phyloP scores from a whole-genome alignment of 371 early-diverging fungal species.

The Mortierella polycephala region DNA sequence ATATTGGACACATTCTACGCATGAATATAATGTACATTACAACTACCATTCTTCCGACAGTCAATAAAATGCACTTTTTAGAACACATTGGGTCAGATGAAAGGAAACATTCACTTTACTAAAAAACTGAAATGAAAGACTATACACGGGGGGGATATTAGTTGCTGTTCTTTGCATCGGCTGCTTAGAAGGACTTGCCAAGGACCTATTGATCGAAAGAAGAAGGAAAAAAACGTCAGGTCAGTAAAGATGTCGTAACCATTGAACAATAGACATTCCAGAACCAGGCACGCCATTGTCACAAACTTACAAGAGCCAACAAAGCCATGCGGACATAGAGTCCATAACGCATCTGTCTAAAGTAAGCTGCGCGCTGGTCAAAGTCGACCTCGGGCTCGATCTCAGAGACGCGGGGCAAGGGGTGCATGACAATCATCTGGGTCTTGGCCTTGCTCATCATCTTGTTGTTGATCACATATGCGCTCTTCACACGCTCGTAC shows the following conservation, averaged over 20 bases:
- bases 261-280: background rate
- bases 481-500: constrained; percentile 81
- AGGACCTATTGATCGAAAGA: constrained; percentile 20
- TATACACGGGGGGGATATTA: background rate
- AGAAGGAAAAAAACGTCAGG: background rate
- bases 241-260: background rate
- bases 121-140: background rate
- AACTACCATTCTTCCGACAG: background rate
- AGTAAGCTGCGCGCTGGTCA: constrained; percentile 97
- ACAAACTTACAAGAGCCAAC: constrained; percentile 77
- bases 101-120: too few relatives aligned
- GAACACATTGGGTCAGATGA: background rate
- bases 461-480: constrained; percentile 87
- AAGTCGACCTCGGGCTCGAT: constrained; percentile 97
- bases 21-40: background rate
- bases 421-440: constrained; percentile 98
- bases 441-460: constrained; percentile 66
- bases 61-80: background rate
- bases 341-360: constrained; percentile 97
- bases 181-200: constrained; percentile 33
- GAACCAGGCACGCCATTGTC: background rate
- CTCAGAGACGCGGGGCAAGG: constrained; percentile 94
- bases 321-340: constrained; percentile 98
- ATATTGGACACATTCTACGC: background rate
- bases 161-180: too few relatives aligned